A percentile compares a stretch with the other conserved stretches of the same genome.
phyloP scores from a whole-genome alignment of 2,329 filamentous ascomycete species.

The Fusarium decemcellulare region DNA sequence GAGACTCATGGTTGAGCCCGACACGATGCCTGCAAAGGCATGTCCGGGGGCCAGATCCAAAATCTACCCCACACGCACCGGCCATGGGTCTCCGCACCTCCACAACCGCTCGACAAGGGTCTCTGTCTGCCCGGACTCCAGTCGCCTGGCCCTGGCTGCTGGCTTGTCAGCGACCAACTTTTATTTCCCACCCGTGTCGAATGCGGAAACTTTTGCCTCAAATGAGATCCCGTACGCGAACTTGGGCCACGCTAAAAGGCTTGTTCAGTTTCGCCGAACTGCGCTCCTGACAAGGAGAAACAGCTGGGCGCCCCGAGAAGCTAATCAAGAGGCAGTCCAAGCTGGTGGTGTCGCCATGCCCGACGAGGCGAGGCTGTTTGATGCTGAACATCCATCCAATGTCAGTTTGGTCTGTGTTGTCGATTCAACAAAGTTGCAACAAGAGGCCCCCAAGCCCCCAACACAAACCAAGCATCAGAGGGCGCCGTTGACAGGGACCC shows the following conservation, averaged over 20 bases:
- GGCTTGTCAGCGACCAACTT: constrained; percentile 19
- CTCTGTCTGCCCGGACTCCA: constrained; percentile 6
- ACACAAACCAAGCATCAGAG: constrained; percentile 22
- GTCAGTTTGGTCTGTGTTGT: background rate
- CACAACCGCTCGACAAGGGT: constrained; percentile 34
- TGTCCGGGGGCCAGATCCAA: constrained; percentile 35
- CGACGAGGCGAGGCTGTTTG: constrained; percentile 19
- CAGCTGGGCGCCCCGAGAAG: background rate
- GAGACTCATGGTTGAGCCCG: constrained; percentile 32
- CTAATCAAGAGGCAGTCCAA: constrained; percentile 14
- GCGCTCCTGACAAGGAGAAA: background rate
- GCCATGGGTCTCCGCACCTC: constrained; percentile 46
- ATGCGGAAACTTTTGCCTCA: constrained; percentile 24
- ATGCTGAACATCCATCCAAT: constrained; percentile 11
- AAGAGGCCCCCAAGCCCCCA: constrained; percentile 35
- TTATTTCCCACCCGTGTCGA: constrained; percentile 5
- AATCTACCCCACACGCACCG: constrained; percentile 45
- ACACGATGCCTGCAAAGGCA: constrained; percentile 20
- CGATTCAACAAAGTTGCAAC: constrained; percentile 29
- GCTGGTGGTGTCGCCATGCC: constrained; percentile 12
- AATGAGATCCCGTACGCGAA: constrained; percentile 1
- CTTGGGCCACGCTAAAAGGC: constrained; percentile 1
- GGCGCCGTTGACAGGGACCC: constrained; percentile 34
- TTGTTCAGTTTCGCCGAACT: background rate
- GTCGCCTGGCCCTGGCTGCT: background rate